Conservation (phyloP, 2,329 filamentous ascomycete species). For the Bipolaris bicolor region DNA sequence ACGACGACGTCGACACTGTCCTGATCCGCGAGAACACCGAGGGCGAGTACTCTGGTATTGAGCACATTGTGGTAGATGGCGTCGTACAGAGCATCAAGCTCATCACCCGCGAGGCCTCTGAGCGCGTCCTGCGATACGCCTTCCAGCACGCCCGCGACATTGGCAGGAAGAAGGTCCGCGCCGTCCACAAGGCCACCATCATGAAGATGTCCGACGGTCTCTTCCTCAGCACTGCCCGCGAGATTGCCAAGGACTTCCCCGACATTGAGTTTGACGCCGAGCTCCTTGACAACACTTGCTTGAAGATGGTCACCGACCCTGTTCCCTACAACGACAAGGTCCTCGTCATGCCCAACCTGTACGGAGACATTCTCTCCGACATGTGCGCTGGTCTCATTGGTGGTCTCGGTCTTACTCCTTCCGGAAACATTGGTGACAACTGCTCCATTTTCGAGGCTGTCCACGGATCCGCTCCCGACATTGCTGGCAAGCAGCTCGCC, state of each 20-base stretch:
- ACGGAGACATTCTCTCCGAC: constrained; percentile 98
- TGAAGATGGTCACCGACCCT: constrained; percentile 98
- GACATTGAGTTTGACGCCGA: constrained; percentile 96
- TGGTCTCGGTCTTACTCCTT: constrained; percentile 94
- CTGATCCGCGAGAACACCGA: constrained; percentile 99
- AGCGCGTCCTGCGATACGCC: constrained; percentile 94
- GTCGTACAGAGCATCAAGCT: constrained; percentile 99
- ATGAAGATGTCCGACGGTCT: constrained; percentile 99
- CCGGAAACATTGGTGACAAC: constrained; percentile 98
- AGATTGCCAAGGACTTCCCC: constrained; percentile 94
- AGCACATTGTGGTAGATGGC: constrained; percentile 96
- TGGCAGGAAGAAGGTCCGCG: constrained; percentile 94
- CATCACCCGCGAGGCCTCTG: constrained; percentile 91
- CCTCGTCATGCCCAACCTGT: constrained; percentile 95
- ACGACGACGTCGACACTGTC: constrained; percentile 95
- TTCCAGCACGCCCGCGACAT: constrained; percentile 97
- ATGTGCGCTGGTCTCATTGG: constrained; percentile 99
- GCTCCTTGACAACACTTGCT: constrained; percentile 97
- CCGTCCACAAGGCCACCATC: constrained; percentile 99
- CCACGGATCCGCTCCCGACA: constrained; percentile 95
- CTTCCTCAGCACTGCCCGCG: constrained; percentile 85
- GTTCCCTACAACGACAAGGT: constrained; percentile 99
- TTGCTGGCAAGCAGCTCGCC: constrained; percentile 92
- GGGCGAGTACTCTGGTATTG: constrained; percentile 99
- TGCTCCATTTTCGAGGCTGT: constrained; percentile 99